Evolutionary conservation across 257 asterid genomes (phyloP), one percentile per base, ranked within the genome.

Genomic region (Paraleonurus japonicus): DNA sequence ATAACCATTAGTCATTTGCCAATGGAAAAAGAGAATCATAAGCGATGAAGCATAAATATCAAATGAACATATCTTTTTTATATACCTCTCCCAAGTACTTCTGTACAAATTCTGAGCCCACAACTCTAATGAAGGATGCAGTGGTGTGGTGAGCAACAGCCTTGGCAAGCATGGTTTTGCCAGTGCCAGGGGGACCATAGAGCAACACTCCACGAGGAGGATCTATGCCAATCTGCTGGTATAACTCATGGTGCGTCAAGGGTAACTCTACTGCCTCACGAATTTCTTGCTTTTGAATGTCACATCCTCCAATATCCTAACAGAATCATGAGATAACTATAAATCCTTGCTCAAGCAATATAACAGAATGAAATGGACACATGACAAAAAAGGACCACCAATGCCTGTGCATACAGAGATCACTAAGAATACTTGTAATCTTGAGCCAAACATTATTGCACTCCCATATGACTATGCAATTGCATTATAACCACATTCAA

Each of bases 121-220:
- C 95, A 54, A 90, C 97, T 77, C 96, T 82, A 43, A 90, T 90
- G 85, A 90, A 90, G 53, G 97, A 86, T n/a, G 95, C 97, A 57
- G 92, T 90, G 12, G 97, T 90, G 80, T 88, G 96, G 78, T 90
- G 79, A 15, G 97, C 96, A 48, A 90, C 97, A 71, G 97, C 97
- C 78, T 90, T 90, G 0, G 97, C 97, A 75, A 90, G 97, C 97
- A 90, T 90, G 62, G 97, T 90, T 82, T 90, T 90, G 30, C 97
- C 97, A 55, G 97, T 88, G 63, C 97, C 97, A 41, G 97, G 96
- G n/a, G 97, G 97, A 60, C 97, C 96, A 79, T 90, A 90, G 32
- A 90, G 95, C 85, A 90, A 84, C 19, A 90, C 97, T 30, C 97
- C 97, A 67, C 97, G 97, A 30, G 97, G 96, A 72, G 96, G 97